phyloP scores from a whole-genome alignment of 768 basidiomycete species.

The Fistulinella prunicolor region DNA sequence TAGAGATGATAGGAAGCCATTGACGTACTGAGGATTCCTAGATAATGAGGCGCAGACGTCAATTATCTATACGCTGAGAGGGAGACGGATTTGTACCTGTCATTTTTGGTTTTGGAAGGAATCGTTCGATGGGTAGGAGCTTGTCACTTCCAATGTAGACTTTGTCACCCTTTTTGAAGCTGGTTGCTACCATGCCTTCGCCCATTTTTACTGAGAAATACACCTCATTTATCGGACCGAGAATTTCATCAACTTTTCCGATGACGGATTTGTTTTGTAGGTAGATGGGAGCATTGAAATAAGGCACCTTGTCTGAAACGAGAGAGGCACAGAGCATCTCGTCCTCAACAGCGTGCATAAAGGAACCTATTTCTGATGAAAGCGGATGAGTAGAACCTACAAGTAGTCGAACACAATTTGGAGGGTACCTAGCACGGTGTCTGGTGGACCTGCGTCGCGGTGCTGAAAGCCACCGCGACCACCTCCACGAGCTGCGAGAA shows the following conservation, averaged over 20 bases:
- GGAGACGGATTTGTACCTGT: slow-evolving; percentile 51
- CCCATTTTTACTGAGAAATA: slow-evolving; percentile 98
- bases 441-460: slow-evolving; percentile 75
- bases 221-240: slow-evolving; percentile 99
- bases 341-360: slow-evolving; percentile 94
- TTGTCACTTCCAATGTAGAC: slow-evolving; percentile 98
- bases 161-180: slow-evolving; percentile 97
- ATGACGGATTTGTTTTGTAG: slow-evolving; percentile 94
- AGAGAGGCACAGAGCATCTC: slow-evolving; percentile 95
- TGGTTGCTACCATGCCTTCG: slow-evolving; percentile 90
- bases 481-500: slow-evolving; percentile 50
- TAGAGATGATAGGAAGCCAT: slow-evolving; percentile 1
- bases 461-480: slow-evolving; percentile 72
- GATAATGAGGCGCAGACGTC: background rate
- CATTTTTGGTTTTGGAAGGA: slow-evolving; percentile 93
- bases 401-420: background rate
- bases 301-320: slow-evolving; percentile 88
- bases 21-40: slow-evolving; percentile 30
- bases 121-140: slow-evolving; percentile 91
- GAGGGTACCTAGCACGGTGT: slow-evolving; percentile 62
- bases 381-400: slow-evolving; percentile 4
- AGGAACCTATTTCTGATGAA: slow-evolving; percentile 81
- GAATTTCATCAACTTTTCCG: slow-evolving; percentile 97
- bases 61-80: slow-evolving; percentile 4
- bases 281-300: slow-evolving; percentile 99